These are phyloP conservation scores for Raffaelea ambrosiae DNA, from an alignment of 2,329 filamentous ascomycete species.

Conservation along the genomic window DNA sequence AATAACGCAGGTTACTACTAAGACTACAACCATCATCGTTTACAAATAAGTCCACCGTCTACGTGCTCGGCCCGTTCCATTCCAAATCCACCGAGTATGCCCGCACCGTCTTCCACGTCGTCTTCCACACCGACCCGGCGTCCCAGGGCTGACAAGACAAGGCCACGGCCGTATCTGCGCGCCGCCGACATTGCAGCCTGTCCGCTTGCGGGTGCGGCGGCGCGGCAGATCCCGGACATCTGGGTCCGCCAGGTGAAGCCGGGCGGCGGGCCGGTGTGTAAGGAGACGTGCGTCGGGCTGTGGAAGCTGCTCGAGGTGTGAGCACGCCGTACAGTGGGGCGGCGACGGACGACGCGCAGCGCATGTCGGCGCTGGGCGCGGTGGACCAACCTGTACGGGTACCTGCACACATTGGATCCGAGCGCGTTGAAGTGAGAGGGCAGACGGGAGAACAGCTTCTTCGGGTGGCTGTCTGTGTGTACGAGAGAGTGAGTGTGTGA, in stretches of 20 bases:
- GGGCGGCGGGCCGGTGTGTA: conserved; percentile 18
- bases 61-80: conserved; percentile 5
- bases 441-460: no score
- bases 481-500: no score
- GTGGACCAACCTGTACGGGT: background rate
- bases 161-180: conserved; percentile 1
- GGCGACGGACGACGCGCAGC: conserved; percentile 12
- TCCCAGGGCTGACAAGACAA: background rate
- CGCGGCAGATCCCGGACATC: conserved; percentile 19
- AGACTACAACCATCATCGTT: no score
- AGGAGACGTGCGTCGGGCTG: no score
- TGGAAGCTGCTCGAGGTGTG: conserved; percentile 17
- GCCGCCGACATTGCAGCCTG: conserved; percentile 5
- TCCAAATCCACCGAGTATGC: conserved; percentile 4
- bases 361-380: background rate
- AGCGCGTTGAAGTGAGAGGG: no score
- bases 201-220: conserved; percentile 19
- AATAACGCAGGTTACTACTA: no score
- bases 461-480: no score
- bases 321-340: conserved; percentile 15
- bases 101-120: conserved; percentile 1
- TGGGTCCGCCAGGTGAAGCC: conserved; percentile 18
- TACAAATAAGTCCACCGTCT: conserved; percentile 3
- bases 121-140: conserved; percentile 1
- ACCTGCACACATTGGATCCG: background rate